These are phyloP conservation scores for Sungouiozyma intestinalis DNA, from an alignment of 805 yeast species.

Conservation along the genomic window DNA sequence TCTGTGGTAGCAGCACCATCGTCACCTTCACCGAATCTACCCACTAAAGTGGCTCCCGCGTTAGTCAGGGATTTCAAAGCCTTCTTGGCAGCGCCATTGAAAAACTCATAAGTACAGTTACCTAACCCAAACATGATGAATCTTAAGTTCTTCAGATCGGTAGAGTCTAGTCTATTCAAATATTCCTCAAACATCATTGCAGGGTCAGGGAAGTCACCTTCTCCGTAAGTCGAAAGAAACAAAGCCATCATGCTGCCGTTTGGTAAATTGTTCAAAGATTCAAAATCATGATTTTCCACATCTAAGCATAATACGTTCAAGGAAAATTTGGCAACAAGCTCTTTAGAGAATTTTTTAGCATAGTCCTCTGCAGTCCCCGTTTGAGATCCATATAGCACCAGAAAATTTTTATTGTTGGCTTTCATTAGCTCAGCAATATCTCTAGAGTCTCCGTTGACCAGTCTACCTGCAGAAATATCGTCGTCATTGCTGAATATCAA, in stretches of 20 bases:
- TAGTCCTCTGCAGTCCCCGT: conserved; percentile 99
- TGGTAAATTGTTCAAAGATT: conserved; percentile 56
- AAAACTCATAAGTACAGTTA: conserved; percentile 87
- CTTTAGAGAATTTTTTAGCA: conserved; percentile 82
- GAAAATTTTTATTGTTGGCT: conserved; percentile 57
- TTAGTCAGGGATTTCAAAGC: conserved; percentile 39
- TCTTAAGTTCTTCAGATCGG: conserved; percentile 41
- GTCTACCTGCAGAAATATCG: conserved; percentile 20
- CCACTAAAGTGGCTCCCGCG: conserved; percentile 66
- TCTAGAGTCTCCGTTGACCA: conserved; percentile 36
- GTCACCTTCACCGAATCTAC: conserved; percentile 80
- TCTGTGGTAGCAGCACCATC: conserved; percentile 93
- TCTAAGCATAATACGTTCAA: conserved; percentile 79
- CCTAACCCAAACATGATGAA: conserved; percentile 86
- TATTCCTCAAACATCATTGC: conserved; percentile 69
- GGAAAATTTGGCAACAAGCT: conserved; percentile 72
- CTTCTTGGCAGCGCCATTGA: conserved; percentile 69
- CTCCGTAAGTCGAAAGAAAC: conserved; percentile 90
- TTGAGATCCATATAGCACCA: conserved; percentile 87
- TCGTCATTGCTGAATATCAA: conserved; percentile 28
- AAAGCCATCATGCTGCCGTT: conserved; percentile 43
- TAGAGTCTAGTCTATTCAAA: conserved; percentile 26
- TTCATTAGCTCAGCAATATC: conserved; percentile 49
- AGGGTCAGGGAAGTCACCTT: conserved; percentile 96
- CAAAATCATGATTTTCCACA: conserved; percentile 80